A percentile compares a stretch with the other conserved stretches of the same genome.
Evolutionary conservation across 2,329 filamentous ascomycete genomes (phyloP).

Genomic region (Ambrosiella cleistominuta): DNA sequence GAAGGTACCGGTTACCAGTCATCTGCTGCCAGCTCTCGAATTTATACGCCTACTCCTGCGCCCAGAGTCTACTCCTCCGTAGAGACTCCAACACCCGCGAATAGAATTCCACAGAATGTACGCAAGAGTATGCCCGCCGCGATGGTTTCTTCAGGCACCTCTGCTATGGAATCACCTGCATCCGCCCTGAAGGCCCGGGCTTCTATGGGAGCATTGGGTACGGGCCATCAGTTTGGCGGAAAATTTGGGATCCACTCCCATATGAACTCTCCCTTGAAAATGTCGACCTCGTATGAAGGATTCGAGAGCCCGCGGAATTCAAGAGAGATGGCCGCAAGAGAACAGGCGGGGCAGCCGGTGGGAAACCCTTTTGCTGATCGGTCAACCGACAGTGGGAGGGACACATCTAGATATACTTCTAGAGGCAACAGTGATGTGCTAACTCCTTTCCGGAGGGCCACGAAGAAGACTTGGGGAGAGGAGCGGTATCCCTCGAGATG

Average conservation of each 20-base stretch:
- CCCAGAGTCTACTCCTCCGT: slow-evolving; percentile 2
- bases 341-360: slow-evolving; percentile 25
- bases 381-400: background rate
- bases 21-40: slow-evolving; percentile 24
- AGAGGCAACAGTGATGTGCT: background rate
- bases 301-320: slow-evolving; percentile 37
- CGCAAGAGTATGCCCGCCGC: slow-evolving; percentile 7
- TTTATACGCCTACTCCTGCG: slow-evolving; percentile 19
- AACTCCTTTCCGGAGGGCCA: background rate
- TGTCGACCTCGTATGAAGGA: slow-evolving; percentile 45
- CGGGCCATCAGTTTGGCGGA: slow-evolving; percentile 36
- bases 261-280: slow-evolving; percentile 67
- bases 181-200: background rate
- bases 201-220: background rate
- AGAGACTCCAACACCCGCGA: slow-evolving; percentile 2
- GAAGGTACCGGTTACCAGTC: slow-evolving; percentile 23
- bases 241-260: slow-evolving; percentile 67
- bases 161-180: slow-evolving; percentile 1
- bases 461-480: slow-evolving; percentile 1
- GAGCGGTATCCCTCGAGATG: slow-evolving; percentile 9
- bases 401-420: background rate
- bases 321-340: slow-evolving; percentile 41
- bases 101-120: background rate
- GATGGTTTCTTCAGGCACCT: slow-evolving; percentile 8
- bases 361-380: slow-evolving; percentile 9